Evolutionary conservation across 768 basidiomycete genomes (phyloP).

Genomic region (Leucocoprinus birnbaumii): DNA sequence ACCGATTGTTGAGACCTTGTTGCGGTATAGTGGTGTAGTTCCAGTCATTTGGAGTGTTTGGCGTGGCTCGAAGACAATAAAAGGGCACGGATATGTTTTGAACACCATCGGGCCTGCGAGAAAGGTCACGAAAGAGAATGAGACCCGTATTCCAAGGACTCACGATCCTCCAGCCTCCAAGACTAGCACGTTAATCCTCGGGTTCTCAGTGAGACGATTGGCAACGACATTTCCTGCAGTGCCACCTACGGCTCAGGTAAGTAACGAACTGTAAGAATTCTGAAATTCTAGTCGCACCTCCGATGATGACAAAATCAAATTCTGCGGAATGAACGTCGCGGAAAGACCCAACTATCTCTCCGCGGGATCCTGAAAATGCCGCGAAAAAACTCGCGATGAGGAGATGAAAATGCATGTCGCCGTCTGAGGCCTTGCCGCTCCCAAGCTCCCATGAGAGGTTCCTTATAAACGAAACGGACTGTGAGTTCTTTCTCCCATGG

Average conservation of each 20-base stretch:
- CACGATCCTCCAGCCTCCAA: constrained; percentile 59
- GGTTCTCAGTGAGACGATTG: constrained; percentile 50
- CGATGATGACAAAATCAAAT: constrained; percentile 15
- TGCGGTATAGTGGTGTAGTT: constrained; percentile 25
- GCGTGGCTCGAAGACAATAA: constrained; percentile 14
- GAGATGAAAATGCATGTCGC: not conserved
- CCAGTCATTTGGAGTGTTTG: constrained; percentile 22
- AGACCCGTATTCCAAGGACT: constrained; percentile 6
- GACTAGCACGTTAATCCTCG: constrained; percentile 42
- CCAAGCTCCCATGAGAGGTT: not conserved
- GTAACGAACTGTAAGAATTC: not conserved
- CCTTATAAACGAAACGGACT: constrained; percentile 1
- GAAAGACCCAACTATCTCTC: constrained; percentile 7
- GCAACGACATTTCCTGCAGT: constrained; percentile 60
- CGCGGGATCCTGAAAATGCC: not conserved
- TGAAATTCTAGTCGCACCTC: constrained; percentile 8
- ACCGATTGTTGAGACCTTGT: constrained; percentile 19
- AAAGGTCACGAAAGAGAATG: not conserved
- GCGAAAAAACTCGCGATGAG: not conserved
- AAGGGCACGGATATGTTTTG: constrained; percentile 14
- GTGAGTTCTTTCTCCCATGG: constrained; percentile 2
- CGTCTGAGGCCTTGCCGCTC: not conserved
- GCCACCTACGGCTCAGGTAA: constrained; percentile 27
- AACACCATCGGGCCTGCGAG: constrained; percentile 12
- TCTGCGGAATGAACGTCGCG: constrained; percentile 1